These are phyloP conservation scores for Oryza meridionalis DNA, from an alignment of 176 grass and related monocot genomes.

Conservation along the genomic window DNA sequence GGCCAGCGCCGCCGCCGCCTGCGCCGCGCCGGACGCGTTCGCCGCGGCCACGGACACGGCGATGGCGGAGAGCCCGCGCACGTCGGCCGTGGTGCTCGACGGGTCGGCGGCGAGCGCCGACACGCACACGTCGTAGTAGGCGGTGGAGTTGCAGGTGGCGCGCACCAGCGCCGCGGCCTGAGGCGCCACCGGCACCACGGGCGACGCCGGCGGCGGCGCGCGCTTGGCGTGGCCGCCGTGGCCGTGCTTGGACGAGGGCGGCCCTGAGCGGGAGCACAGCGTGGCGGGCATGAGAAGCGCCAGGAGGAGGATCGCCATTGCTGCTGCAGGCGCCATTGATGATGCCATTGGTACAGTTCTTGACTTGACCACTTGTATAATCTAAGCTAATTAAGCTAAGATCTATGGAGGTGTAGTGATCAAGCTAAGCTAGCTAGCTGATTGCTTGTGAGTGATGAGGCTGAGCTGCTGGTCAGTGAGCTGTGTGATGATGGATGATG, in stretches of 20 bases:
- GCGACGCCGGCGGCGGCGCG: neutral
- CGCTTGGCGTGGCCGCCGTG: conserved; percentile 37
- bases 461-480: neutral
- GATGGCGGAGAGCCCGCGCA: conserved; percentile 69
- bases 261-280: conserved; percentile 29
- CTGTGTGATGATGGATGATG: neutral
- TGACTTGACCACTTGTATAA: too few relatives aligned
- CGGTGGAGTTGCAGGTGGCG: conserved; percentile 73
- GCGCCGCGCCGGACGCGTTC: conserved; percentile 62
- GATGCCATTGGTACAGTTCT: neutral
- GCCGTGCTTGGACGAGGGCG: neutral
- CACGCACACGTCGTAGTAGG: conserved; percentile 83
- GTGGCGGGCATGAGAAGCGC: conserved; percentile 13
- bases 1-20: conserved; percentile 48
- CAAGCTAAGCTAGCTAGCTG: too few relatives aligned
- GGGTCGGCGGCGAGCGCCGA: conserved; percentile 67
- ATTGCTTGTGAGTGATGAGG: neutral
- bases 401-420: neutral
- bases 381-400: too few relatives aligned
- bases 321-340: conserved; percentile 13
- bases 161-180: conserved; percentile 50
- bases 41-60: conserved; percentile 55
- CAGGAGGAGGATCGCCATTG: conserved; percentile 17
- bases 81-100: conserved; percentile 61
- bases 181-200: neutral